phyloP scores from a whole-genome alignment of 331 rosid genomes.

The Acacia pycnantha region DNA sequence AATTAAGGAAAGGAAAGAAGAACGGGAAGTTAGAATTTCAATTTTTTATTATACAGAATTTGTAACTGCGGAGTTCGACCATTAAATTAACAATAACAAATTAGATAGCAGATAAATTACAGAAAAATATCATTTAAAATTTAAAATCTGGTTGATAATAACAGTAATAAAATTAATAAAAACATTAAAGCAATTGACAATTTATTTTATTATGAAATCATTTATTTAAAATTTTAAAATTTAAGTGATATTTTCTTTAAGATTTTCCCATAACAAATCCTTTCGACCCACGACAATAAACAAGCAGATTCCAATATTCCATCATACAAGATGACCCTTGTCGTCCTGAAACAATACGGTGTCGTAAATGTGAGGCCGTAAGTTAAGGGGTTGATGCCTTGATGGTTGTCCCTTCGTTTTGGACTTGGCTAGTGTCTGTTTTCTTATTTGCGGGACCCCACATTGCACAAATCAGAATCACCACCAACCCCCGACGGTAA shows the following conservation, averaged over 20 bases:
- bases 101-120: too few relatives aligned
- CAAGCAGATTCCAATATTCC: background rate
- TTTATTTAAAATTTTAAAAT: too few relatives aligned
- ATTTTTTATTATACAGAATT: background rate
- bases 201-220: too few relatives aligned
- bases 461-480: background rate
- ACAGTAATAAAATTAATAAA: too few relatives aligned
- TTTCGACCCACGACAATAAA: background rate
- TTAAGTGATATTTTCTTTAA: too few relatives aligned
- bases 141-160: too few relatives aligned
- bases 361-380: background rate
- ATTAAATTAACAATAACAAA: background rate
- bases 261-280: too few relatives aligned
- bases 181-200: too few relatives aligned
- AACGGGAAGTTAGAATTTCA: background rate
- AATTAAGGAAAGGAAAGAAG: background rate
- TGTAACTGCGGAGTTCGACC: background rate
- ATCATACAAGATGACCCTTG: background rate
- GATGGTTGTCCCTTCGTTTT: background rate
- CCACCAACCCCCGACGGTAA: slow-evolving; percentile 29
- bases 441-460: slow-evolving; percentile 1
- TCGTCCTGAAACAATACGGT: background rate
- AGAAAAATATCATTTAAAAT: too few relatives aligned
- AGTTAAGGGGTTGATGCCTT: too few relatives aligned
- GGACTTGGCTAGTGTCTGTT: too few relatives aligned